Evolutionary conservation across 2,329 filamentous ascomycete species (phyloP).

Genomic region (Fusarium tricinctum): DNA sequence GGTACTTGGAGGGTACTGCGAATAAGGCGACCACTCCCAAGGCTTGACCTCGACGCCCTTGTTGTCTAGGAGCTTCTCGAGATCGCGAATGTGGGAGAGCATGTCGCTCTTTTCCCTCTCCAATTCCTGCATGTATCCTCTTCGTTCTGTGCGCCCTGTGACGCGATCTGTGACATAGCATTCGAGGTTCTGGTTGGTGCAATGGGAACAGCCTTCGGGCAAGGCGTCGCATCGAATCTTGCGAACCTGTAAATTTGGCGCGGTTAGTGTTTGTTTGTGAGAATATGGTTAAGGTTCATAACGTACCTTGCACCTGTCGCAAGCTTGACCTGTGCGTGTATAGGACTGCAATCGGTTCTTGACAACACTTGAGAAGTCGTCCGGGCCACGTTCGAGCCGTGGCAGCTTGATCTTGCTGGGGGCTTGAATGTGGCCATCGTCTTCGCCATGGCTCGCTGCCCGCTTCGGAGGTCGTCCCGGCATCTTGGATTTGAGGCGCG

Average conservation of each 20-base stretch:
- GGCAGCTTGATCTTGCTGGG: slow-evolving; percentile 63
- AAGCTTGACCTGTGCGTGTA: slow-evolving; percentile 83
- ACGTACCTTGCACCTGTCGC: slow-evolving; percentile 86
- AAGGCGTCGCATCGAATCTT: slow-evolving; percentile 91
- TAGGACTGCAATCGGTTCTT: slow-evolving; percentile 69
- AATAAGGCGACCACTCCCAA: slow-evolving; percentile 56
- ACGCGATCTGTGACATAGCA: slow-evolving; percentile 91
- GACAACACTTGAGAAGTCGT: slow-evolving; percentile 69
- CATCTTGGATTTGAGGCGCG: slow-evolving; percentile 44
- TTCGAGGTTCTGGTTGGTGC: slow-evolving; percentile 79
- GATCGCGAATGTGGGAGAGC: slow-evolving; percentile 74
- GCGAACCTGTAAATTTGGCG: slow-evolving; percentile 68
- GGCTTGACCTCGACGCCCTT: slow-evolving; percentile 73
- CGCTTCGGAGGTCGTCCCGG: slow-evolving; percentile 45
- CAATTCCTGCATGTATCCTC: slow-evolving; percentile 83
- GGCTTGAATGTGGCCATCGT: slow-evolving; percentile 44
- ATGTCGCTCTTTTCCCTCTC: slow-evolving; percentile 80
- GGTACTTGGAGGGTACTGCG: slow-evolving; percentile 47
- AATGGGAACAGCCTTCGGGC: slow-evolving; percentile 85
- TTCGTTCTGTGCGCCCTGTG: slow-evolving; percentile 81
- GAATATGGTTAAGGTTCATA: slow-evolving; percentile 1
- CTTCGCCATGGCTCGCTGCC: slow-evolving; percentile 51
- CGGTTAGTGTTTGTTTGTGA: slow-evolving; percentile 19
- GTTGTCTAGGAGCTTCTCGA: slow-evolving; percentile 75
- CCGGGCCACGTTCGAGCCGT: slow-evolving; percentile 62